A percentile compares a stretch with the other conserved stretches of the same genome.
phyloP scores from a whole-genome alignment of 2,329 filamentous ascomycete genomes.

The Fusarium xylarioides region DNA sequence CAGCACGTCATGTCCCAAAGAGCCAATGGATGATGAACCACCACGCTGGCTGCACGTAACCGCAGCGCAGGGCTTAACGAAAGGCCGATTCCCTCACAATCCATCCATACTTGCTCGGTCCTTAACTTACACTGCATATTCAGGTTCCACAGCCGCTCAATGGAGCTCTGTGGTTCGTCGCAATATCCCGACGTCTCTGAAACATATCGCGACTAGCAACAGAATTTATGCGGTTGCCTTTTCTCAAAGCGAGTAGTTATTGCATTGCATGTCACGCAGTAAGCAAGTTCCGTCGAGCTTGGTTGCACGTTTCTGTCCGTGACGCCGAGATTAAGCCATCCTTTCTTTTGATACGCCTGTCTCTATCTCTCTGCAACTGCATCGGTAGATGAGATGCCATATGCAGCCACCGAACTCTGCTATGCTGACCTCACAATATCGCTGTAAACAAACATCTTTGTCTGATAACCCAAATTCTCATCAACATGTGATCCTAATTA shows the following conservation, averaged over 20 bases:
- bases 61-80: slow-evolving; percentile 22
- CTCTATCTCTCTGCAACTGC: slow-evolving; percentile 3
- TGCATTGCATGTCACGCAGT: slow-evolving; percentile 20
- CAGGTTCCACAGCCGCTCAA: background rate
- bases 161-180: background rate
- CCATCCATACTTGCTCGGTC: background rate
- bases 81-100: background rate
- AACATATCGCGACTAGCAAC: background rate
- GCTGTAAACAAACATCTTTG: slow-evolving; percentile 24
- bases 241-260: slow-evolving; percentile 4
- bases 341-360: slow-evolving; percentile 32
- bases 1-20: background rate
- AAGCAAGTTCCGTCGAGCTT: background rate
- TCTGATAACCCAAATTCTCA: slow-evolving; percentile 10
- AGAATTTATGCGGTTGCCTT: slow-evolving; percentile 5
- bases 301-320: slow-evolving; percentile 15
- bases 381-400: slow-evolving; percentile 1
- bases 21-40: background rate
- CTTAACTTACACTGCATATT: background rate
- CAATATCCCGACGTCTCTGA: slow-evolving; percentile 9
- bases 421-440: slow-evolving; percentile 17
- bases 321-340: slow-evolving; percentile 14
- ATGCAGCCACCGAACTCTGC: slow-evolving; percentile 8
- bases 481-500: slow-evolving; percentile 34
- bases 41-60: slow-evolving; percentile 17